Percentiles rank a stretch among this genome's conserved stretches.
These are phyloP conservation scores for Coemansia sp. DNA, from an alignment of 192 early-diverging fungal genomes.

Conservation along the genomic window DNA sequence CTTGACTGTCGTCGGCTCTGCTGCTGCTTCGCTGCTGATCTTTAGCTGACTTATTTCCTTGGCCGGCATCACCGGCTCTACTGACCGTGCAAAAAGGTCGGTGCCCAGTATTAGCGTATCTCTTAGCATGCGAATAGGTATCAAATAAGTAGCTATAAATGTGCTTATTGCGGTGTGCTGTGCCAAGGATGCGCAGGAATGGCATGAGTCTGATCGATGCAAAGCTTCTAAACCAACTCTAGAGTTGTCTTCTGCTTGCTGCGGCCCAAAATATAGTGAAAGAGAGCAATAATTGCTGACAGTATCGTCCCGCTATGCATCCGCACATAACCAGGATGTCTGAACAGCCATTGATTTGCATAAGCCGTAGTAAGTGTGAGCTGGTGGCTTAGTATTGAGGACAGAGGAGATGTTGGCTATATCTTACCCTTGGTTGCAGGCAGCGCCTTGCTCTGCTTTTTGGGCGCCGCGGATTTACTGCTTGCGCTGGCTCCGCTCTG, in stretches of 20 bases:
- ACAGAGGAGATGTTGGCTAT: slow-evolving; percentile 7
- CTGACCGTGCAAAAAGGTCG: background rate
- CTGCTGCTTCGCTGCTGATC: slow-evolving; percentile 12
- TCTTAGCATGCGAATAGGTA: background rate
- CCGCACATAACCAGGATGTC: background rate
- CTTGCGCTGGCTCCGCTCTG: slow-evolving; percentile 30
- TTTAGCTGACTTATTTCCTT: slow-evolving; percentile 35
- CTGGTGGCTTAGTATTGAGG: background rate
- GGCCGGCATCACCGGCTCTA: slow-evolving; percentile 2
- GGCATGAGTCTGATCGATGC: background rate
- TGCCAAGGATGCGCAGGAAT: background rate
- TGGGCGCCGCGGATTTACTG: background rate
- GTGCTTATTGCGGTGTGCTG: background rate
- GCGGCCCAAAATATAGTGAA: background rate
- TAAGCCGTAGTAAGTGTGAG: no score
- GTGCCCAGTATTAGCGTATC: background rate
- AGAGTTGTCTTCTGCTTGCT: background rate
- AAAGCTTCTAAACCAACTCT: no score
- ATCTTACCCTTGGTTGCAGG: slow-evolving; percentile 32
- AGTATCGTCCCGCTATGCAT: no score
- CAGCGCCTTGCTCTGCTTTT: slow-evolving; percentile 14
- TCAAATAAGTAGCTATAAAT: background rate
- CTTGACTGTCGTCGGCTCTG: slow-evolving; percentile 17
- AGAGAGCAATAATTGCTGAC: background rate
- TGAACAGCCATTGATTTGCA: no score